phyloP scores from a whole-genome alignment of 306 rosid species.

The Pachyrhizus erosus region DNA sequence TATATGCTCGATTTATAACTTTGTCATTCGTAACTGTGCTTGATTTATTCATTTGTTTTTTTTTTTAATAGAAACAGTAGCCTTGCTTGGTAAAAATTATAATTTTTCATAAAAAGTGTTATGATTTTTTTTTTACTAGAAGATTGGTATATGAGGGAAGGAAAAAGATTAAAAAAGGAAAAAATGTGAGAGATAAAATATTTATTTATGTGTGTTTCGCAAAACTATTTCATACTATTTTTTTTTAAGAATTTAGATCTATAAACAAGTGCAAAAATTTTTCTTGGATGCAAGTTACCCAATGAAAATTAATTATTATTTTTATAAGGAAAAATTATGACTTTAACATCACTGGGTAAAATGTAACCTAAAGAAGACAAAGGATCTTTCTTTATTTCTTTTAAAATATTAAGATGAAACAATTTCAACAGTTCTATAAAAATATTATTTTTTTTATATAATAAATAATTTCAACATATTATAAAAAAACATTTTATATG shows the following conservation, averaged over 20 bases:
- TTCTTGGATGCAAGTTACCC: background rate
- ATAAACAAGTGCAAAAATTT: background rate
- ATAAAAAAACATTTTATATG: too few relatives aligned
- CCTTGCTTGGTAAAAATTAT: background rate
- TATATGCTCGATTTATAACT: background rate
- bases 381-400: too few relatives aligned
- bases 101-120: background rate
- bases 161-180: background rate
- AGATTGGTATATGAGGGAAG: background rate
- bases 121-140: background rate
- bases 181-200: background rate
- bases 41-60: background rate
- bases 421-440: too few relatives aligned
- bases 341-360: too few relatives aligned
- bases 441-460: too few relatives aligned
- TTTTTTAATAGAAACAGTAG: background rate
- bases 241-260: background rate
- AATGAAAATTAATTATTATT: background rate
- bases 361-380: too few relatives aligned
- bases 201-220: background rate
- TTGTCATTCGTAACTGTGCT: background rate
- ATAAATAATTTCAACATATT: too few relatives aligned
- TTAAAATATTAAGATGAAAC: background rate
- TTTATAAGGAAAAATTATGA: too few relatives aligned
- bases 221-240: background rate